Evolutionary conservation across 768 basidiomycete species (phyloP).

Genomic region (Sarcodon aspratus): DNA sequence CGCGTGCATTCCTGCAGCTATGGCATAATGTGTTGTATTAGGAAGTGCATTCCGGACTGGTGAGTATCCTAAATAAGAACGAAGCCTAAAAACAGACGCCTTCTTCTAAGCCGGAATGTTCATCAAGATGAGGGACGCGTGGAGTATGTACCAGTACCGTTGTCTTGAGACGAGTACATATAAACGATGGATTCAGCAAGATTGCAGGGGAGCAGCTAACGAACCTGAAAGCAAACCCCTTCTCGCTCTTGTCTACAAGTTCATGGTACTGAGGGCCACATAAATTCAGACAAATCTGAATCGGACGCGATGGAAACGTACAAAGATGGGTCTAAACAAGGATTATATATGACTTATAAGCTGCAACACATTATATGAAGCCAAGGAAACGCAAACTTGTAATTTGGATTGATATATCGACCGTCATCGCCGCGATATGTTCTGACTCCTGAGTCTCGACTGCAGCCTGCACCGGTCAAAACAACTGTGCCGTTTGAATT

Average conservation of each 20-base stretch:
- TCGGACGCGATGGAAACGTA: slow-evolving; percentile 11
- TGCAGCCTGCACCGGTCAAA: slow-evolving; percentile 87
- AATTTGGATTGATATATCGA: slow-evolving; percentile 83
- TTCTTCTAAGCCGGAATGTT: not conserved
- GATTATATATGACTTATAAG: not conserved
- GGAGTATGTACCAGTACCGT: slow-evolving; percentile 58
- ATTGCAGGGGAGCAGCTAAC: slow-evolving; percentile 9
- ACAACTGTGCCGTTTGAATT: slow-evolving; percentile 43
- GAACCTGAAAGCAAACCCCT: slow-evolving; percentile 63
- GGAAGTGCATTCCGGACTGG: slow-evolving; percentile 74
- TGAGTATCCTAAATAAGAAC: slow-evolving; percentile 78
- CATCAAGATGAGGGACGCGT: not conserved
- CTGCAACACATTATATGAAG: too few species aligned
- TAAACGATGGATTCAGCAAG: too few species aligned
- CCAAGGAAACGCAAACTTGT: slow-evolving; percentile 40
- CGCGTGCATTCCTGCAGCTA: slow-evolving; percentile 73
- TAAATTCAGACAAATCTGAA: slow-evolving; percentile 7
- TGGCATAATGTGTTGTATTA: slow-evolving; percentile 81
- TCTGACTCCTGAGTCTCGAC: slow-evolving; percentile 90
- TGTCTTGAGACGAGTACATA: slow-evolving; percentile 56
- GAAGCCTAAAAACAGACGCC: slow-evolving; percentile 29
- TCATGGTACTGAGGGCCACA: slow-evolving; percentile 52
- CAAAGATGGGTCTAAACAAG: slow-evolving; percentile 43
- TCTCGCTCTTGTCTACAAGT: slow-evolving; percentile 58
- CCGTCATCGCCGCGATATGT: slow-evolving; percentile 88